Evolutionary conservation across 2,329 filamentous ascomycete species (phyloP).

Genomic region (Thielaviopsis musarum): DNA sequence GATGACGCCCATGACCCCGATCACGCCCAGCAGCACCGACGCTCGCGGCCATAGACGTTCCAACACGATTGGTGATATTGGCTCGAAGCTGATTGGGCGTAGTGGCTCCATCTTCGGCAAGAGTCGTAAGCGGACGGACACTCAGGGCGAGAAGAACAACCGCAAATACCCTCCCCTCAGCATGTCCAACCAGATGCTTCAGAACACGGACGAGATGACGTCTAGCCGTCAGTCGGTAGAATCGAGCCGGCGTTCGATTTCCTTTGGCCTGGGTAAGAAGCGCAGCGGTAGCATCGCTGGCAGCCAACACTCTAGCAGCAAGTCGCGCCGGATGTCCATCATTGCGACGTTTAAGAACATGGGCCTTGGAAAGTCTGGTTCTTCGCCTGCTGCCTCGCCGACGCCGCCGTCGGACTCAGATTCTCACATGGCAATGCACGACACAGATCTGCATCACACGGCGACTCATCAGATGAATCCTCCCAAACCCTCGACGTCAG

Average conservation of each 20-base stretch:
- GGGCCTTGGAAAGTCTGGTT: slow-evolving; percentile 32
- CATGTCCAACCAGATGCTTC: slow-evolving; percentile 45
- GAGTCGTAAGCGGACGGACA: slow-evolving; percentile 33
- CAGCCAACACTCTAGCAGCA: slow-evolving; percentile 40
- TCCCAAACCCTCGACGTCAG: slow-evolving; percentile 9
- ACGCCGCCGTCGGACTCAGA: slow-evolving; percentile 29
- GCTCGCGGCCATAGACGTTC: slow-evolving; percentile 48
- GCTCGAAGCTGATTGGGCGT: slow-evolving; percentile 71
- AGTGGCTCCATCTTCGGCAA: slow-evolving; percentile 61
- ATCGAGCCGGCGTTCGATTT: slow-evolving; percentile 54
- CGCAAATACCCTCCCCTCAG: slow-evolving; percentile 78
- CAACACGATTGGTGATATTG: slow-evolving; percentile 63
- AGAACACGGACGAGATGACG: slow-evolving; percentile 29
- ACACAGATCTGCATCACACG: slow-evolving; percentile 14
- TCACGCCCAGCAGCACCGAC: slow-evolving; percentile 17
- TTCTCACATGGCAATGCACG: slow-evolving; percentile 39
- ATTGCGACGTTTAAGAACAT: slow-evolving; percentile 45
- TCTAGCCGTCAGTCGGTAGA: slow-evolving; percentile 48
- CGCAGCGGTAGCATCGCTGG: slow-evolving; percentile 47
- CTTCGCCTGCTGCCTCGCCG: slow-evolving; percentile 22
- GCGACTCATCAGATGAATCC: not conserved
- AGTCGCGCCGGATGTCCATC: slow-evolving; percentile 52
- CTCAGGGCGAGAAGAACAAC: slow-evolving; percentile 27
- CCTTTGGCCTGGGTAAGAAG: slow-evolving; percentile 53
- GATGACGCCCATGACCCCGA: not conserved